These are phyloP conservation scores for Fusarium scirpi DNA, from an alignment of 2,329 filamentous ascomycete genomes.

Conservation along the genomic window DNA sequence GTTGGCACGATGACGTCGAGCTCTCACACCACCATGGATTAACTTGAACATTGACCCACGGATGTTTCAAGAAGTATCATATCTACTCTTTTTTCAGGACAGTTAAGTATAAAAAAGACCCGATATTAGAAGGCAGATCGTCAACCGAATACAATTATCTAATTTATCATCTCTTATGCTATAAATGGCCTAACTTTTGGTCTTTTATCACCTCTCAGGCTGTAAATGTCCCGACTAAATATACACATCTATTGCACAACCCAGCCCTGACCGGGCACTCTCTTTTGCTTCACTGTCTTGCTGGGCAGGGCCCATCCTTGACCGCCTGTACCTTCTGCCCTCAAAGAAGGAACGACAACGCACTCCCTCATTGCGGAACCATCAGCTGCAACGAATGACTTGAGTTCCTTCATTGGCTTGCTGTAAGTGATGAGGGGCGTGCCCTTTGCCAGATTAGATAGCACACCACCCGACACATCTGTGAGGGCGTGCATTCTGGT, in stretches of 20 bases:
- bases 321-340: slow-evolving; percentile 73
- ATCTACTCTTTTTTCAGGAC: no score
- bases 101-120: rapidly evolving
- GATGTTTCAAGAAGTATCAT: rapidly evolving
- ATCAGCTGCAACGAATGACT: slow-evolving; percentile 47
- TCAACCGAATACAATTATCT: not conserved
- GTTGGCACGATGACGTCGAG: slow-evolving; percentile 24
- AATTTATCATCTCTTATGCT: not conserved
- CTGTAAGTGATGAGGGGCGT: slow-evolving; percentile 87
- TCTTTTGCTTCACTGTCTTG: slow-evolving; percentile 85
- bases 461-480: slow-evolving; percentile 78
- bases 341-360: slow-evolving; percentile 83
- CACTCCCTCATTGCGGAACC: slow-evolving; percentile 72
- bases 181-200: not conserved
- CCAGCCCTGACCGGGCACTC: slow-evolving; percentile 79
- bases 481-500: slow-evolving; percentile 91
- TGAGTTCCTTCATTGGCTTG: slow-evolving; percentile 90
- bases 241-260: slow-evolving; percentile 65
- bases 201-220: not conserved
- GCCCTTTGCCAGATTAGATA: slow-evolving; percentile 82
- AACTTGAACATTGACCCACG: rapidly evolving
- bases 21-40: not conserved
- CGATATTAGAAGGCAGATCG: not conserved
- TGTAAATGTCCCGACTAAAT: not conserved
- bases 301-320: slow-evolving; percentile 87